Evolutionary conservation across 163 green algal genomes (phyloP).

Genomic region (Scenedesmus sp.): DNA sequence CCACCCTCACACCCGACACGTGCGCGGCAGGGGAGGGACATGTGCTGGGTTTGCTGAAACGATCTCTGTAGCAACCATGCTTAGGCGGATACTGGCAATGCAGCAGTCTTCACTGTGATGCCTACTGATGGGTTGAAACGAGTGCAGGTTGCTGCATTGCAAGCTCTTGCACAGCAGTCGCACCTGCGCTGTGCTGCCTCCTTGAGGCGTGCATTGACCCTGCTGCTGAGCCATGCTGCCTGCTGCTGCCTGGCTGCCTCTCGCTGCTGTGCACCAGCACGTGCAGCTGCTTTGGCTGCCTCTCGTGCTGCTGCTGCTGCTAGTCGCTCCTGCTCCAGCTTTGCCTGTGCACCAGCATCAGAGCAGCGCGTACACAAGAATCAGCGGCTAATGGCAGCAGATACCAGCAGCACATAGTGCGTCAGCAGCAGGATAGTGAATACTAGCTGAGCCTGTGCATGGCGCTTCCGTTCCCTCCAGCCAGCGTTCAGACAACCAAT

Average conservation of each 20-base stretch:
- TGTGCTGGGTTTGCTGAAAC: too few species aligned
- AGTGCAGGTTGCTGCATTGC: neutral
- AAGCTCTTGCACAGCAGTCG: neutral
- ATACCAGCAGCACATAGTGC: neutral
- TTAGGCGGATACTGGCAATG: too few species aligned
- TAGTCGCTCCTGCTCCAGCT: constrained; percentile 69
- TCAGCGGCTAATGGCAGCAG: neutral
- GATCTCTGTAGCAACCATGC: too few species aligned
- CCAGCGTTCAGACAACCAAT: neutral
- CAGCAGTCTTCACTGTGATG: neutral
- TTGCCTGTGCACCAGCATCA: constrained; percentile 51
- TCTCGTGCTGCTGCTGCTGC: constrained; percentile 61
- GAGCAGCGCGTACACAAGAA: too few species aligned
- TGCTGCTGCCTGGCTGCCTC: constrained; percentile 51
- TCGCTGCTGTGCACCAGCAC: constrained; percentile 44
- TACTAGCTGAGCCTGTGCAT: too few species aligned
- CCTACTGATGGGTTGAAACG: neutral
- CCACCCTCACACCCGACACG: too few species aligned
- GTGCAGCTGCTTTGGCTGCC: constrained; percentile 51
- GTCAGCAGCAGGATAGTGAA: neutral
- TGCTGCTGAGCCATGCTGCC: constrained; percentile 37
- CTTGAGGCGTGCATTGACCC: constrained; percentile 64
- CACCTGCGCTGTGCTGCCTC: constrained; percentile 63
- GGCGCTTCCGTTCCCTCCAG: neutral
- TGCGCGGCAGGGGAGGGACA: too few species aligned